phyloP scores from a whole-genome alignment of 768 basidiomycete genomes.

The Kwoniella dejecticola region DNA sequence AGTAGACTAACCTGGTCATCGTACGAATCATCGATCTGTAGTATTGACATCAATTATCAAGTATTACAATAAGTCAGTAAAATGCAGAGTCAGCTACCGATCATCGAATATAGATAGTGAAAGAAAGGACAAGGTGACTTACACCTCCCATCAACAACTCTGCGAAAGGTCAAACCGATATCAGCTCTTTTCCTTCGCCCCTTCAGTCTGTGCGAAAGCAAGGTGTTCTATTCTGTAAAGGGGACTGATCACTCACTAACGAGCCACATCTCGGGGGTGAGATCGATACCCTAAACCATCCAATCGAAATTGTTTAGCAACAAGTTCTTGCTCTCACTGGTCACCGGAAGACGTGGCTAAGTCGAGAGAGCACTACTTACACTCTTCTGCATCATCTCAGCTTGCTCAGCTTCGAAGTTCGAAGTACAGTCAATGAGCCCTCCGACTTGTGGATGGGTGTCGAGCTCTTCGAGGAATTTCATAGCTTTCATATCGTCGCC shows the following conservation, averaged over 20 bases:
- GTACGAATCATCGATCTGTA: no score
- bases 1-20: no score
- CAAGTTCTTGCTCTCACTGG: no score
- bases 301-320: no score
- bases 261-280: constrained; percentile 56
- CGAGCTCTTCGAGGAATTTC: constrained; percentile 55
- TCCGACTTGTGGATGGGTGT: constrained; percentile 56
- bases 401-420: constrained; percentile 51
- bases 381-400: constrained; percentile 51
- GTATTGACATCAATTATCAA: no score
- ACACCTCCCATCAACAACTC: not conserved
- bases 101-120: not conserved
- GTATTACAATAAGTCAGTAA: no score
- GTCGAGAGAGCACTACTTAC: constrained; percentile 18
- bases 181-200: no score
- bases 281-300: constrained; percentile 46
- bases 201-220: no score
- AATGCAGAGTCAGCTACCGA: no score
- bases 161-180: no score
- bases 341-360: not conserved
- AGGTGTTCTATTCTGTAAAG: no score
- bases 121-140: not conserved
- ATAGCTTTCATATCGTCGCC: constrained; percentile 56
- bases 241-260: no score
- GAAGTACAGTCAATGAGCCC: constrained; percentile 56